Conservation (phyloP, 257 asterid species). For the Nicotiana knightiana region DNA sequence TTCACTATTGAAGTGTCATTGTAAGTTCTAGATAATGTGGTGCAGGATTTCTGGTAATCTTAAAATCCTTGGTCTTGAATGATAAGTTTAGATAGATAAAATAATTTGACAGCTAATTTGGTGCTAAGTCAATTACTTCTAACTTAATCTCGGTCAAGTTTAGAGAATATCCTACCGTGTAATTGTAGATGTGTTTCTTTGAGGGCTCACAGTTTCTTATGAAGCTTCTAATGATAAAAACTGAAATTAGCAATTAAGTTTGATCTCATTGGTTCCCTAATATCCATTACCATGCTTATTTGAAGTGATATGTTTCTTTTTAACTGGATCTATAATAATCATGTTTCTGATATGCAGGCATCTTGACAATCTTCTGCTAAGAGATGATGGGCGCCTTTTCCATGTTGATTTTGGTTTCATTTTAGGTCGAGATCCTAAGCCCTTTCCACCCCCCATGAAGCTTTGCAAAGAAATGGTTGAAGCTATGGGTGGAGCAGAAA, state of each 20-base stretch:
- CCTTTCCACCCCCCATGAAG: constrained; percentile 99
- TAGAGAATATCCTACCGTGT: background rate
- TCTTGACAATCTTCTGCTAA: constrained; percentile 89
- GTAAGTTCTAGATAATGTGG: background rate
- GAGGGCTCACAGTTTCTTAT: background rate
- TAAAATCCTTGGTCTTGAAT: background rate
- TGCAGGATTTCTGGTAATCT: background rate
- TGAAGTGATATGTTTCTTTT: background rate
- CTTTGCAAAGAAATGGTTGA: constrained; percentile 99
- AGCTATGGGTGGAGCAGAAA: constrained; percentile 99
- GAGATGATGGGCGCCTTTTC: constrained; percentile 94
- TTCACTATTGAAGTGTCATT: background rate
- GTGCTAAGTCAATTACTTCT: background rate
- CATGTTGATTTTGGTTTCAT: constrained; percentile 96
- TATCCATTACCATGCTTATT: background rate
- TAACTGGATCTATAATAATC: background rate
- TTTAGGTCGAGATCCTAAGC: constrained; percentile 96
- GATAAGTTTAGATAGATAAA: background rate
- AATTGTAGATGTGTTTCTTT: background rate
- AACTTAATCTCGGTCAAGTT: background rate
- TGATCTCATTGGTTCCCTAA: background rate
- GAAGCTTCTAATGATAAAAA: background rate
- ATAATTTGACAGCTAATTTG: background rate
- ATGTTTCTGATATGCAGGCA: constrained; percentile 54
- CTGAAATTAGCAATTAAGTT: background rate